Base-by-base conservation (phyloP, 345 rosid genomes). In the Citrus sp. region DNA sequence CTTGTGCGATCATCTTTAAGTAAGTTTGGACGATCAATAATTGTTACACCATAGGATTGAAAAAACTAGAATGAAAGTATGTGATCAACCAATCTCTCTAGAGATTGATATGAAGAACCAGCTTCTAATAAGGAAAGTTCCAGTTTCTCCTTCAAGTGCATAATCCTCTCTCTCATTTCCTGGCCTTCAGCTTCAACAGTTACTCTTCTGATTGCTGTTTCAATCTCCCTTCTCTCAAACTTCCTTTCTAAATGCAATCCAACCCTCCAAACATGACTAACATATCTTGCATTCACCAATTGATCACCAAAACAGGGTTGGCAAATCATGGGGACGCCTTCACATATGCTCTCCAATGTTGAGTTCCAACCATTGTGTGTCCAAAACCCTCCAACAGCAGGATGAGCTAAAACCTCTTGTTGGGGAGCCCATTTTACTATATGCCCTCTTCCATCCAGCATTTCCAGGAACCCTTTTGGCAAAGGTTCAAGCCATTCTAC, bases 321-420 rank as follows among this genome's bases (percentile, higher is more conserved):
- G 21, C 95, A 95, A 60, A 94, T 88, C 97, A 93, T 86, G 2
- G 97, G 95, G n/a, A 88, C 92, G 27, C 92, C 89, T 67, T 88
- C 90, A 30, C 85, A 85, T 73, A 93, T 76, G 69, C 90, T 87
- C 73, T 94, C 97, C 78, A 88, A 22, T 3, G 88, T 85, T 1
- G 94, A 92, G 78, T 94, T 94, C 96, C 93, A 92, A 5, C 94
- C 96, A 46, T 81, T 65, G 61, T 90, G 97, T 0, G 93, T 92
- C 88, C 93, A 84, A 68, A 94, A 91, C 2, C 76, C 92, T 13
- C 91, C 96, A 19, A 78, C 73, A 5, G 96, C 81, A 5, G 77
- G 82, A 68, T 94, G 97, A 0, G 82, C 85, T 46, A 94, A 82
- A 14, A 90, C 90, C 27, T 87, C 86, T 21, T 83, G 73, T 32